Evolutionary conservation across 2,329 filamentous ascomycete species (phyloP).

Genomic region (Albophoma yamanashiensis): DNA sequence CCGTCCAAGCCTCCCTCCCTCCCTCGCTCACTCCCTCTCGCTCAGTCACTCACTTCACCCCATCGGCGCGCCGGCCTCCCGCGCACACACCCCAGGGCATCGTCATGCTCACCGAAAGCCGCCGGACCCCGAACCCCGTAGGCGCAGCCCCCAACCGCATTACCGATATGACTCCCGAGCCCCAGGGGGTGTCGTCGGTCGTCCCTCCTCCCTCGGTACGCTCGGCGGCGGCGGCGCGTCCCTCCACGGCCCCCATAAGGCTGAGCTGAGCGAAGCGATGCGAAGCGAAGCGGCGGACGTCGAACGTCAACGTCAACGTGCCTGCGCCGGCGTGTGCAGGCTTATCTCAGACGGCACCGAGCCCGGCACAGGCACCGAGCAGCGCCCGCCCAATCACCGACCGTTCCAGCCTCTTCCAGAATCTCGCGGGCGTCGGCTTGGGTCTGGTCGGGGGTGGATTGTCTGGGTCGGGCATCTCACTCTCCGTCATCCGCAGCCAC

Average conservation of each 20-base stretch:
- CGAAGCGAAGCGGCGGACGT: background rate
- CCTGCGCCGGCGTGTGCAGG: background rate
- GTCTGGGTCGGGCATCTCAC: background rate
- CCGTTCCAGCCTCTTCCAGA: background rate
- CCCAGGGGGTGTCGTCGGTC: too few relatives aligned
- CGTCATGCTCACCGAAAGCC: background rate
- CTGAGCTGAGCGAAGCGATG: background rate
- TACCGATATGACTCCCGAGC: background rate
- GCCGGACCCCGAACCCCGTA: background rate
- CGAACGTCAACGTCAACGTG: background rate
- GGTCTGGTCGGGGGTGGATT: too few relatives aligned
- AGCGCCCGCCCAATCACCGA: background rate
- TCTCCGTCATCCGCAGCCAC: background rate
- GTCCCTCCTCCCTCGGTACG: background rate
- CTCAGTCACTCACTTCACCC: too few relatives aligned
- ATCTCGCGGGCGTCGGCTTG: background rate
- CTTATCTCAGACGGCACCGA: background rate
- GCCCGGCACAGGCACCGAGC: background rate
- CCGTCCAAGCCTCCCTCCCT: background rate
- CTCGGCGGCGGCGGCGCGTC: slow-evolving; percentile 1
- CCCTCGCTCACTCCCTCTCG: too few relatives aligned
- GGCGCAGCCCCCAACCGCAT: background rate
- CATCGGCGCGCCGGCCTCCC: background rate
- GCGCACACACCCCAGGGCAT: background rate
- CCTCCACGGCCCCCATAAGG: background rate